Percentiles rank a stretch among this genome's conserved stretches.
phyloP scores from a whole-genome alignment of 1,284 basidiomycete species.

The Farysia itapuensis region DNA sequence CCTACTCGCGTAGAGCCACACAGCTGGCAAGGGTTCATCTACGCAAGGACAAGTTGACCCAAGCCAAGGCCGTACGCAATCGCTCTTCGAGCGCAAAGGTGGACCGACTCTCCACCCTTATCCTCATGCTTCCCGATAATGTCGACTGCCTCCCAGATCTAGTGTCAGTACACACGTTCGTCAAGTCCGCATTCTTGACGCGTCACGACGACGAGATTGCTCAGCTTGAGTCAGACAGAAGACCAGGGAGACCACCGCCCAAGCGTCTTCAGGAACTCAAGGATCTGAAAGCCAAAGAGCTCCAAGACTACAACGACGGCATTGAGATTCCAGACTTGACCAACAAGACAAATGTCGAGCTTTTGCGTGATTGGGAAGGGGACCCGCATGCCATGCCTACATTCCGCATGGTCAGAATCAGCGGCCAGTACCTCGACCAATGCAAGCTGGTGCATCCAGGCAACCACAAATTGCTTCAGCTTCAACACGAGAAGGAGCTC shows the following conservation, averaged over 20 bases:
- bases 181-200: slow-evolving; percentile 42
- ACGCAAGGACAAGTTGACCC: slow-evolving; percentile 41
- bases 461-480: slow-evolving; percentile 41
- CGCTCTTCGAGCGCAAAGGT: slow-evolving; percentile 43
- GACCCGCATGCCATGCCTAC: slow-evolving; percentile 50
- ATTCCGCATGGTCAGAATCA: slow-evolving; percentile 55
- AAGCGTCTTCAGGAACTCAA: slow-evolving; percentile 49
- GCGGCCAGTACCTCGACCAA: slow-evolving; percentile 36
- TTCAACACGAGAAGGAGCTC: slow-evolving; percentile 12
- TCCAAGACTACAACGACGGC: slow-evolving; percentile 48
- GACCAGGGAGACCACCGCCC: slow-evolving; percentile 45
- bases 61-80: slow-evolving; percentile 27
- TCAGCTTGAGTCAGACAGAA: slow-evolving; percentile 30
- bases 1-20: slow-evolving; percentile 50
- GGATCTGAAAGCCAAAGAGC: slow-evolving; percentile 35
- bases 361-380: slow-evolving; percentile 55
- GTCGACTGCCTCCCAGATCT: slow-evolving; percentile 45
- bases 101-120: slow-evolving; percentile 50
- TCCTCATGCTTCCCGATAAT: slow-evolving; percentile 51
- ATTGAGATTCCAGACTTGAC: slow-evolving; percentile 54
- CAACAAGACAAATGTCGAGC: slow-evolving; percentile 44
- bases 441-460: slow-evolving; percentile 42
- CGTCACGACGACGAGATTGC: slow-evolving; percentile 49
- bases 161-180: slow-evolving; percentile 44
- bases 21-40: slow-evolving; percentile 48